Conservation (phyloP, 352 stramenopile genomes). For the Phytophthora capsici region DNA sequence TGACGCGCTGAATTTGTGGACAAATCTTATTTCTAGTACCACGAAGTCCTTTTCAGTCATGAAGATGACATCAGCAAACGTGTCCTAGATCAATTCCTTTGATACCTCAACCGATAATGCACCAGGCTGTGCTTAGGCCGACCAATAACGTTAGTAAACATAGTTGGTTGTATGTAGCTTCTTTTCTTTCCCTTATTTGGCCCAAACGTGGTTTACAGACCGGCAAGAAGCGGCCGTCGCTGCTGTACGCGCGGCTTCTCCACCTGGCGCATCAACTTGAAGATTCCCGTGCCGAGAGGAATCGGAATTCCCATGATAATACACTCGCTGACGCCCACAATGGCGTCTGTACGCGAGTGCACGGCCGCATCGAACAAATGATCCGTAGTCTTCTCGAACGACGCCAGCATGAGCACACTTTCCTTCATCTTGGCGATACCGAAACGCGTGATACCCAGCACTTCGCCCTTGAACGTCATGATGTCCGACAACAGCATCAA, state of each 20-base stretch:
- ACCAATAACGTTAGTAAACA: too few species aligned
- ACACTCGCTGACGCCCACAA: conserved; percentile 99
- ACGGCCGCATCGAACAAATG: conserved; percentile 99
- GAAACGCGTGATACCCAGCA: conserved; percentile 94
- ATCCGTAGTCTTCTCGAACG: conserved; percentile 99
- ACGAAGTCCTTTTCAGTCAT: too few species aligned
- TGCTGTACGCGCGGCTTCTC: conserved; percentile 78
- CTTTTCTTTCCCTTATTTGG: conserved; percentile 10
- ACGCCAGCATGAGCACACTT: conserved; percentile 99
- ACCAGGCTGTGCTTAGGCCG: too few species aligned
- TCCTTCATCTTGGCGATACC: conserved; percentile 99
- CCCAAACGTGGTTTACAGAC: conserved; percentile 20
- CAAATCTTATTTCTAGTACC: too few species aligned
- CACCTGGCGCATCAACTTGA: conserved; percentile 94
- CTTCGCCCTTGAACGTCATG: conserved; percentile 99
- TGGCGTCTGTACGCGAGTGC: conserved; percentile 97
- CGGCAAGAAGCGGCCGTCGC: conserved; percentile 56
- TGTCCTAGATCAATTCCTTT: too few species aligned
- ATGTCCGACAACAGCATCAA: conserved; percentile 99
- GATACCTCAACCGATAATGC: too few species aligned
- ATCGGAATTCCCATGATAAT: conserved; percentile 99
- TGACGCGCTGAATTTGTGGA: too few species aligned
- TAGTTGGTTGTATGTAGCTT: background rate
- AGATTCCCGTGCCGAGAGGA: conserved; percentile 97
- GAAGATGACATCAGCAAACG: too few species aligned